Evolutionary conservation across 2,329 filamentous ascomycete species (phyloP), one percentile per base, ranked within the genome.

Genomic region (Cladophialophora psammophila): DNA sequence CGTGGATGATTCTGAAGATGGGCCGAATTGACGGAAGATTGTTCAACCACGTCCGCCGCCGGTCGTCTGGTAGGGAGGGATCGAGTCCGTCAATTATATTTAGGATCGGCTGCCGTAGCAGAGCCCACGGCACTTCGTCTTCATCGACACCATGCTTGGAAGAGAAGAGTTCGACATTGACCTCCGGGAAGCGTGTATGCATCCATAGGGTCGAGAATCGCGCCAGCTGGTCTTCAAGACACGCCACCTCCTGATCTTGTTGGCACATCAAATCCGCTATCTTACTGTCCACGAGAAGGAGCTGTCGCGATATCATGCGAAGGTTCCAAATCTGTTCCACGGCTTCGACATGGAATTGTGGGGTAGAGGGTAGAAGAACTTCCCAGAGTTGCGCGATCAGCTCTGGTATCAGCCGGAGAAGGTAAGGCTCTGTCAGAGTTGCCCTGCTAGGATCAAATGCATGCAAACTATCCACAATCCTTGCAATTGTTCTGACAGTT

Each of bases 301-400:
- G 89, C 1, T 85, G 81, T 45, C 85, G 81, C 1, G 90, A 87
- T 12, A 96, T 85, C 0, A 88, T 86, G 31, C 98, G 93, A 60
- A 99, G 81, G 71, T 93, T 88, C 92, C 95, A 96, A 45, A 99
- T 81, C 72, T 89, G 90, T 65, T 91, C 88, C 8, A 96, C 92
- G 18, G 93, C 90, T 80, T 99, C 96, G 36, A 99, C 94, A 75
- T 98, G 95, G 72, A 94, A 96, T 75, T 97, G 97, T 0, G 94
- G 93, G 69, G 90, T 89, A 12, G 89, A 85, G n/a, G 92, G 90
- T 0, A 93, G 91, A 45, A 99, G 80, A 74, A 92, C 93, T 5
- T 82, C 78, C 95, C 95, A 99, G 0, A 94, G 85, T 64, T 90
- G 86, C 1, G 83, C 83, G 15, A 95, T 88, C 26, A 98, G 80